A percentile compares a stretch with the other conserved stretches of the same genome.
phyloP scores from a whole-genome alignment of 148 eudicot genomes.

The Polygonum aviculare region DNA sequence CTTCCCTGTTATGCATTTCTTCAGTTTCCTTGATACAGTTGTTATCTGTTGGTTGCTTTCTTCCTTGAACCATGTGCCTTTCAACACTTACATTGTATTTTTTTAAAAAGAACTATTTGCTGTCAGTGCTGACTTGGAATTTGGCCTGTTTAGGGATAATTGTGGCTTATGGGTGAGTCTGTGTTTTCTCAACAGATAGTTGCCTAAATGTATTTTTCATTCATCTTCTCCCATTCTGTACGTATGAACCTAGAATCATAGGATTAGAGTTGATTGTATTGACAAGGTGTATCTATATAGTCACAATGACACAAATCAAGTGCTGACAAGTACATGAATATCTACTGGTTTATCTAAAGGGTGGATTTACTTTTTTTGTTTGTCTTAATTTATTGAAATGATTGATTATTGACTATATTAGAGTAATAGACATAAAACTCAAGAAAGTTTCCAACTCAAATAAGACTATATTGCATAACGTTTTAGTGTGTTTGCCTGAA shows the following conservation, averaged over 20 bases:
- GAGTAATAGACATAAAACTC: not conserved
- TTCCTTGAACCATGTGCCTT: not conserved
- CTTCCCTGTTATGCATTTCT: not conserved
- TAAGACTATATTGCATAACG: not conserved
- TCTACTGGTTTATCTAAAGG: no score
- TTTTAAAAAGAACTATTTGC: not conserved
- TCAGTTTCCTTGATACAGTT: not conserved
- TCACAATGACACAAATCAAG: no score
- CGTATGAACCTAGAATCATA: not conserved
- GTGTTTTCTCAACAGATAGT: not conserved
- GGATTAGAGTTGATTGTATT: not conserved
- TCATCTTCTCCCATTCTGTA: not conserved
- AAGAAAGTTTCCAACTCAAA: not conserved
- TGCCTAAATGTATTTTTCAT: not conserved
- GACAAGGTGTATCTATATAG: not conserved
- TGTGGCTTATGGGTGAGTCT: not conserved
- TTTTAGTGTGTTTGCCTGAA: not conserved
- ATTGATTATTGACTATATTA: no score
- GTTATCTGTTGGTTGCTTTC: not conserved
- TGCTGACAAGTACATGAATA: no score
- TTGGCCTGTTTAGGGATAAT: not conserved
- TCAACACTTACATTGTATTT: not conserved
- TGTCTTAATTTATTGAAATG: no score
- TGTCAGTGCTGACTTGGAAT: not conserved
- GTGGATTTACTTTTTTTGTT: no score